Conservation (phyloP, 2,329 filamentous ascomycete species). For the Scedosporium boydii region DNA sequence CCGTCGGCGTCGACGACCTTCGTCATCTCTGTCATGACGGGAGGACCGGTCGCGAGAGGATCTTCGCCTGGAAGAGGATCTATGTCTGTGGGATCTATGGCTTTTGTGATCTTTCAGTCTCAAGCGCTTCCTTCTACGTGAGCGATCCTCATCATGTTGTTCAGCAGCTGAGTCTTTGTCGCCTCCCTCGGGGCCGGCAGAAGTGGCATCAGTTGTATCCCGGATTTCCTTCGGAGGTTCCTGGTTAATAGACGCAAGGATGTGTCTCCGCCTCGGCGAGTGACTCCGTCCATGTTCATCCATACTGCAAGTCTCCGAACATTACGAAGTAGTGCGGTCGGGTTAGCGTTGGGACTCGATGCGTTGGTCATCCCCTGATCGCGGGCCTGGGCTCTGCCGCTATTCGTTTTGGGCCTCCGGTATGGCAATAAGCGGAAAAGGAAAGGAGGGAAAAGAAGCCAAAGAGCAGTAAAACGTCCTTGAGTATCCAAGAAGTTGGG, state of each 20-base stretch:
- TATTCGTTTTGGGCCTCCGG: neutral
- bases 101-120: conserved; percentile 22
- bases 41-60: neutral
- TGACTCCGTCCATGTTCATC: conserved; percentile 4
- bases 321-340: neutral
- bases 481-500: too few species aligned
- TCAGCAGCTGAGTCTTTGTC: conserved; percentile 9
- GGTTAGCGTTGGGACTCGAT: neutral
- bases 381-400: neutral
- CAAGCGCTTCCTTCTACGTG: conserved; percentile 18
- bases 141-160: conserved; percentile 10
- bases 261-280: conserved; percentile 34
- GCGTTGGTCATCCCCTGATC: too few species aligned
- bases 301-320: neutral
- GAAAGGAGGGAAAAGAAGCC: neutral
- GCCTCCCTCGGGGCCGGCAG: neutral
- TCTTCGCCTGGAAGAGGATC: neutral
- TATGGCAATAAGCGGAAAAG: neutral
- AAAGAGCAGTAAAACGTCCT: neutral
- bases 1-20: conserved; percentile 11
- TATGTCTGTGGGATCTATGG: conserved; percentile 13
- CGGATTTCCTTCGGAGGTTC: conserved; percentile 6
- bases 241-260: conserved; percentile 39
- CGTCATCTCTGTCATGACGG: conserved; percentile 20
- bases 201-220: neutral